phyloP scores from a whole-genome alignment of 768 basidiomycete genomes.

The Boletus reticulatus region DNA sequence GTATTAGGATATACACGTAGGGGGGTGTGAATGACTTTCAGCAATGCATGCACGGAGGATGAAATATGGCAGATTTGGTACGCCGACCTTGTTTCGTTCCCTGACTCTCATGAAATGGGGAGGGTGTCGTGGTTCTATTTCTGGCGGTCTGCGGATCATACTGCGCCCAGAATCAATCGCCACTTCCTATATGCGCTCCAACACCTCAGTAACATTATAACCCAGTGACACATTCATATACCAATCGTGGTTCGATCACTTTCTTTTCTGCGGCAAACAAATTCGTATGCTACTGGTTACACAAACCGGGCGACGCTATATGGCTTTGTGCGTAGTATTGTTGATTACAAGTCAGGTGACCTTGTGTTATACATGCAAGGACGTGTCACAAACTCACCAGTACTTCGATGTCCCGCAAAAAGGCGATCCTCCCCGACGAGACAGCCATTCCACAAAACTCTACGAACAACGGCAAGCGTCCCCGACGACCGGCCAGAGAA shows the following conservation, averaged over 20 bases:
- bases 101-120: too few species aligned
- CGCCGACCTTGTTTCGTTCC: background rate
- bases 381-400: background rate
- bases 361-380: background rate
- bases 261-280: too few species aligned
- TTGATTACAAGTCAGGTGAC: background rate
- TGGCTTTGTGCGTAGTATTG: too few species aligned
- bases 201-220: too few species aligned
- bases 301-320: too few species aligned
- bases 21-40: background rate
- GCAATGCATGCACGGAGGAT: background rate
- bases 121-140: too few species aligned
- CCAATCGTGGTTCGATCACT: too few species aligned
- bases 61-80: conserved; percentile 10
- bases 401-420: conserved; percentile 12
- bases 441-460: background rate
- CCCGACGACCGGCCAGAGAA: conserved; percentile 6
- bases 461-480: background rate
- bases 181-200: too few species aligned
- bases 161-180: too few species aligned
- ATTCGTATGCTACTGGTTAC: too few species aligned
- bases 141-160: too few species aligned
- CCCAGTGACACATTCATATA: too few species aligned
- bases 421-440: background rate
- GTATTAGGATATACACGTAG: conserved; percentile 51